Percentiles rank a stretch among this genome's conserved stretches.
These are phyloP conservation scores for Aureobasidium sp. DNA, from an alignment of 2,329 filamentous ascomycete genomes.

Conservation along the genomic window DNA sequence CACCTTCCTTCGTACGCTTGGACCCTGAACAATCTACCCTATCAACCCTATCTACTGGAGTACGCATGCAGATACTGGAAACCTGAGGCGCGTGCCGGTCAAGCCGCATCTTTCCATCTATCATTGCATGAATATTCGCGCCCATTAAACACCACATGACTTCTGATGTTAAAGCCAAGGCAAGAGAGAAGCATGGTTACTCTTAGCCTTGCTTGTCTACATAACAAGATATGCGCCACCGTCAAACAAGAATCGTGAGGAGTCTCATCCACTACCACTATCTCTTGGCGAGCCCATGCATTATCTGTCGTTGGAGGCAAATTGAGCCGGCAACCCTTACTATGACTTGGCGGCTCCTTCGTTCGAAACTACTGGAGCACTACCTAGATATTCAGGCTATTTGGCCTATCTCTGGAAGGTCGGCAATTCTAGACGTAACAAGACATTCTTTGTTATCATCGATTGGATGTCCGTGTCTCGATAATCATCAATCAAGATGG, in stretches of 20 bases:
- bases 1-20: neutral
- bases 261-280: neutral
- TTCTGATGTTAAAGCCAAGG: neutral
- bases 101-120: neutral
- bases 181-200: neutral
- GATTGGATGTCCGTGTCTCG: neutral
- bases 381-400: neutral
- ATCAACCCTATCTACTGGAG: neutral
- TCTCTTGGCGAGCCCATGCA: neutral
- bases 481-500: neutral
- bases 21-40: neutral
- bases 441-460: neutral
- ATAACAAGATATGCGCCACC: neutral
- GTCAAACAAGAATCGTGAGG: neutral
- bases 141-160: neutral
- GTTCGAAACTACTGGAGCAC: neutral
- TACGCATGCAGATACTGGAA: neutral
- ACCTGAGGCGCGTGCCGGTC: neutral
- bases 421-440: neutral
- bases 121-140: no score
- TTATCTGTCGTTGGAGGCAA: neutral
- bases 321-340: neutral
- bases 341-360: neutral
- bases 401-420: neutral
- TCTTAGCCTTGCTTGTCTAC: neutral